Base-by-base conservation (phyloP, 2,329 filamentous ascomycete genomes). In the Daldinia sp. region DNA sequence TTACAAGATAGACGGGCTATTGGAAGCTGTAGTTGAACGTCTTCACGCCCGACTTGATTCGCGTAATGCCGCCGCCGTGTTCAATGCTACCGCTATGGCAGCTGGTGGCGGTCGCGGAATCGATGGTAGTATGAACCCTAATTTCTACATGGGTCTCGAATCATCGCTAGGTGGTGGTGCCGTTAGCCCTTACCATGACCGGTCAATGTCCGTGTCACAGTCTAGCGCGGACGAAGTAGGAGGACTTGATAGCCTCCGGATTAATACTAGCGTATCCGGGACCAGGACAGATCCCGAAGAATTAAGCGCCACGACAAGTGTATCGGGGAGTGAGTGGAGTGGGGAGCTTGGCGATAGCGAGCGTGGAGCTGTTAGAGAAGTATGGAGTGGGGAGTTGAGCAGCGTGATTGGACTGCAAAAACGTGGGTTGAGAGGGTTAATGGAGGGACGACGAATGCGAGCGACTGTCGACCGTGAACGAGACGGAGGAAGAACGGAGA, bases 81-180 rank as follows among this genome's bases (percentile, higher is more conserved):
- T 99, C 84, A 99, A 99, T 73, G 96, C 96, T 0, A 96, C 95
- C 0, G 96, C 96, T 60, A 98, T 98, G 96, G 96, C 94, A 0
- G 96, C 96, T 1, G 96, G 96, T 10, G 94, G 96, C 28, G 96
- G 96, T 0, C 89, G 94, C 54, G 92, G 93, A 54, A 93, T 95
- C 30, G 90, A 92, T 60, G 93, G 86, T 41, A 84, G 83, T 1
- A 80, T 89, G 33, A 89, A 89, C 74, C 89, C 89, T 64, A 89
- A 90, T 75, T 89, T 86, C 78, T 89, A 87, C 74, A 84, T 88
- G 5, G 81, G 82, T 70, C 71, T 79, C 76, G 79, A 86, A 74
- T 65, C 74, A 2, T 73, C 74, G 3, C 50, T 73, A 10, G 41
- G 61, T 9, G 68, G 65, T 77, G 80, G 70, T 18, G 56, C 69